A percentile compares a stretch with the other conserved stretches of the same genome.
Evolutionary conservation across 2,329 filamentous ascomycete species (phyloP).

Genomic region (Stachybotrys chartarum): DNA sequence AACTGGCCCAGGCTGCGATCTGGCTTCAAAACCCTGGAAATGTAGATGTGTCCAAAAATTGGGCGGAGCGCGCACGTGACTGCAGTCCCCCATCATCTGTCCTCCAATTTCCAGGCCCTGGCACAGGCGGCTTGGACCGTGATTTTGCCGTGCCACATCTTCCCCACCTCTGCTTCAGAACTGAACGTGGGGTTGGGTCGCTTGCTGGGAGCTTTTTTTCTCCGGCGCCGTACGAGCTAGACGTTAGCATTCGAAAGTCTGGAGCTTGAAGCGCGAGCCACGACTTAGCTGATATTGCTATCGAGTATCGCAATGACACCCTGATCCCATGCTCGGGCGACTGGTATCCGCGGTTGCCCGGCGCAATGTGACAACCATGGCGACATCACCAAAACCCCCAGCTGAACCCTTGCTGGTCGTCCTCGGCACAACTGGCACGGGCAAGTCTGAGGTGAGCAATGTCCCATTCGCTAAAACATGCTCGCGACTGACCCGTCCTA

Average conservation of each 20-base stretch:
- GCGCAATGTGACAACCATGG: constrained; percentile 33
- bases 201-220: neutral
- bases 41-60: constrained; percentile 39
- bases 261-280: neutral
- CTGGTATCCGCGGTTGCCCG: neutral
- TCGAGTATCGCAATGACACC: neutral
- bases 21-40: constrained; percentile 34
- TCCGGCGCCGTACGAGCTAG: no score
- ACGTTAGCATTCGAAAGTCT: neutral
- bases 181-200: neutral
- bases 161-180: neutral
- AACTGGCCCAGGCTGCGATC: constrained; percentile 27
- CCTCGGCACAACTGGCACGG: constrained; percentile 85
- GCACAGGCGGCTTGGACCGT: neutral
- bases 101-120: neutral
- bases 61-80: constrained; percentile 23
- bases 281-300: neutral
- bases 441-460: constrained; percentile 73
- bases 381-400: constrained; percentile 23
- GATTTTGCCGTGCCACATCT: neutral
- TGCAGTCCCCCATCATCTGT: neutral
- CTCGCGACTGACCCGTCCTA: constrained; percentile 25
- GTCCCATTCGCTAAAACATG: neutral
- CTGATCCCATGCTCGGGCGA: neutral
- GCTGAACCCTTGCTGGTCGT: constrained; percentile 66